Conservation (phyloP, 495 filamentous ascomycete genomes). For the Penicillium dipodomyicola region DNA sequence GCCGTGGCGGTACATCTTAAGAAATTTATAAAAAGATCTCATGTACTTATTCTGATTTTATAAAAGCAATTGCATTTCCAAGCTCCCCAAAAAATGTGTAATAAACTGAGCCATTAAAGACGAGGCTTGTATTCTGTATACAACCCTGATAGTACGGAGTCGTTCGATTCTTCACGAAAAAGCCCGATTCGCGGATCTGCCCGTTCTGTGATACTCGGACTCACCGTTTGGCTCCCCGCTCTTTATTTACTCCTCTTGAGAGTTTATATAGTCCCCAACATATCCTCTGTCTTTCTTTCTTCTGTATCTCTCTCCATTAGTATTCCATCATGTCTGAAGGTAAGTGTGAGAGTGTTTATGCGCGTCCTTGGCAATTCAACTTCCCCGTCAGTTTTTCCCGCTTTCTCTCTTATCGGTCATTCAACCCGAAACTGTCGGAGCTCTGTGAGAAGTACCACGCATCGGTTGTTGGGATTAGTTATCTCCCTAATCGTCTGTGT, state of each 20-base stretch:
- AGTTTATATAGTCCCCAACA: slow-evolving; percentile 1
- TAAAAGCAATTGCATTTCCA: background rate
- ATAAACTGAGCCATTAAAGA: background rate
- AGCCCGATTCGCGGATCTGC: slow-evolving; percentile 5
- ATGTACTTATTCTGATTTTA: slow-evolving; percentile 4
- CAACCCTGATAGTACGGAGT: background rate
- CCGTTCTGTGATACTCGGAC: slow-evolving; percentile 1
- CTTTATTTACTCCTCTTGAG: background rate
- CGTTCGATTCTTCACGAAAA: background rate
- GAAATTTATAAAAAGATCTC: slow-evolving; percentile 1
- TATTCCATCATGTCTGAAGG: slow-evolving; percentile 18
- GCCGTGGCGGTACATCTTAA: slow-evolving; percentile 43
- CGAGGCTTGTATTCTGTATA: slow-evolving; percentile 1
- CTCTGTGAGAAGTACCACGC: slow-evolving; percentile 3
- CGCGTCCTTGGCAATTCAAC: slow-evolving; percentile 17
- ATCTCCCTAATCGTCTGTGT: background rate
- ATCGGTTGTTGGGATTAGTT: background rate
- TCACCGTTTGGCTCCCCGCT: slow-evolving; percentile 3
- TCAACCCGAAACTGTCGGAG: slow-evolving; percentile 1
- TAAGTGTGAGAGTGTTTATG: slow-evolving; percentile 17
- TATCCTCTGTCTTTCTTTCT: background rate
- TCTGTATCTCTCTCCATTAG: slow-evolving; percentile 1
- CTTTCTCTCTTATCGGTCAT: slow-evolving; percentile 7
- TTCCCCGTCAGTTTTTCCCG: slow-evolving; percentile 11
- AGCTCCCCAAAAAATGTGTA: background rate